Base-by-base conservation (phyloP, 257 asterid species). In the Coffea eugenioides region DNA sequence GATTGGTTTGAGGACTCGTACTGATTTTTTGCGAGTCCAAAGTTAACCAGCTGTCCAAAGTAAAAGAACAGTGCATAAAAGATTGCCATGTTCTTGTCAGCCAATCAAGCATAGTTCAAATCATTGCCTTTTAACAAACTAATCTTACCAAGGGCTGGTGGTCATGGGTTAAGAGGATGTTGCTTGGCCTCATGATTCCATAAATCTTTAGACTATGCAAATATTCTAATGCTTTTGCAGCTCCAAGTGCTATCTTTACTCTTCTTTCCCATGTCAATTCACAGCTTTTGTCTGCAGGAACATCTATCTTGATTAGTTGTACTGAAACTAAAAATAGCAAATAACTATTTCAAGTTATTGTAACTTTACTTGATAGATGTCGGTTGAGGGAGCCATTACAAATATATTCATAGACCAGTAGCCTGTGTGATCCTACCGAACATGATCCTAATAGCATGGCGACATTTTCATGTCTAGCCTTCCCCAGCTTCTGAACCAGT, bases 121-220 rank as follows among this genome's bases (percentile, higher is more conserved):
- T 23, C 7, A 6, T 72, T 72, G 14, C 23, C 31, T 20, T 39
- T 54, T 5, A 71, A 27, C 36, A 34, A 72, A 57, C 23, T 18
- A 59, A 59, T 79, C 69, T 86, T 86, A 91, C 95, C 87, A 83
- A 31, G n/a, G 95, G 89, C 6, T 83, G 90, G 83, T 76, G 84
- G 56, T 91, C 92, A 70, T 91, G 95, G 15, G 90, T 91, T 41
- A 91, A 21, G 54, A 91, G 93, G 18, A 89, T 88, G 85, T 88
- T 89, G 77, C 84, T 80, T 34, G 95, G 92, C 80, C 82, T 88
- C 82, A 88, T 80, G 82, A 89, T 81, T 21, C 91, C 93, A 25
- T 81, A 89, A 66, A 91, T 86, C 45, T 85, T 70, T 77, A 74
- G 74, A n/a, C 81, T 70, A 39, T 89, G 93, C 79, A 88, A 78